Conservation (phyloP, 108 stramenopile genomes). For the Fragilariopsis cylindrus region DNA sequence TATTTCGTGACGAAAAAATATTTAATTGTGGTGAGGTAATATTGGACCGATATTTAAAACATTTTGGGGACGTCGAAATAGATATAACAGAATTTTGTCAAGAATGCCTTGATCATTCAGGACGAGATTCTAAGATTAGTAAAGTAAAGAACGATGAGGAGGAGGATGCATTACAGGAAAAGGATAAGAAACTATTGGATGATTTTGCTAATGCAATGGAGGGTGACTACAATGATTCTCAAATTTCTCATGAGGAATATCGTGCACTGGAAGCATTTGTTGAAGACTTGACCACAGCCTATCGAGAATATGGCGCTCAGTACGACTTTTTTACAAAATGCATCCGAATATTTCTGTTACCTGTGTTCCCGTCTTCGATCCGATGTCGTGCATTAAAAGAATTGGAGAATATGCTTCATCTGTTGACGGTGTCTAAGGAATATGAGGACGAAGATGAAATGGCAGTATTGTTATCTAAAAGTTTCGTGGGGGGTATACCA, state of each 20-base stretch:
- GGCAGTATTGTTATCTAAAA: constrained; percentile 6
- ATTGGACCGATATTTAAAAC: constrained; percentile 27
- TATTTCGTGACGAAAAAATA: constrained; percentile 49
- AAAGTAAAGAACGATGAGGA: neutral
- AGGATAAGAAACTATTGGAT: constrained; percentile 34
- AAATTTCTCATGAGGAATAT: constrained; percentile 43
- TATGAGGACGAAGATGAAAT: constrained; percentile 30
- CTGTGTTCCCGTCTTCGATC: constrained; percentile 59
- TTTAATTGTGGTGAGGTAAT: constrained; percentile 21
- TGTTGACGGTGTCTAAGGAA: constrained; percentile 63
- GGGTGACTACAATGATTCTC: constrained; percentile 6
- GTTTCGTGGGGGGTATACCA: constrained; percentile 4
- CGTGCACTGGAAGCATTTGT: constrained; percentile 68
- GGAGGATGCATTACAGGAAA: constrained; percentile 22
- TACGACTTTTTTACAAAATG: constrained; percentile 63
- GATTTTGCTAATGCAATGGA: constrained; percentile 19
- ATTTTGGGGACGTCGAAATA: constrained; percentile 1
- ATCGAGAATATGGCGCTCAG: constrained; percentile 80
- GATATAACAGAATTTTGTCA: constrained; percentile 13
- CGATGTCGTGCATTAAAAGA: constrained; percentile 48
- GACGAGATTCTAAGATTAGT: neutral
- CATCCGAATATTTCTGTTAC: constrained; percentile 66
- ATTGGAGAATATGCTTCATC: constrained; percentile 58
- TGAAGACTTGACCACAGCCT: constrained; percentile 71
- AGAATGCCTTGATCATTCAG: constrained; percentile 38